Evolutionary conservation across 1,284 basidiomycete species (phyloP), one percentile per base, ranked within the genome.

Genomic region (Xerocomus amazonicus): DNA sequence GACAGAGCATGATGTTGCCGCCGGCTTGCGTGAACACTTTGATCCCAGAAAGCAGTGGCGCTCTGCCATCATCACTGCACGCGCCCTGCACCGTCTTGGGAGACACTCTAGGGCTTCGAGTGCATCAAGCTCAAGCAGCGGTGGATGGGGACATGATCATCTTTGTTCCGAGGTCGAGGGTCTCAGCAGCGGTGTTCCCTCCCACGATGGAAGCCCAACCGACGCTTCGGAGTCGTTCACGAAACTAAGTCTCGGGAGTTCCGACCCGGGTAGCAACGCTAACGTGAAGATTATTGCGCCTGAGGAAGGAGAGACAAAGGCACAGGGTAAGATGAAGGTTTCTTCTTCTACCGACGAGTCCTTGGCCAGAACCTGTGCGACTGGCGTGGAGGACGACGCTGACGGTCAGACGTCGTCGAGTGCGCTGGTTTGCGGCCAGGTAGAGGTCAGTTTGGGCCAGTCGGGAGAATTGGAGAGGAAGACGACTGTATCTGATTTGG

Each of bases 11-110:
- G 91, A 95, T 60, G 76, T 95, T 29, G 73, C 70, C 19, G 59
- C 62, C 8, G 89, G 85, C 23, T 72, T 94, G 43, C 83, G 87
- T 28, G 84, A 89, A 29, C 83, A 92, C 73, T 92, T 91, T 68
- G 76, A 88, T 59, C 77, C 88, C 0, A 75, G 75, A 31, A 80
- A 79, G 1, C 76, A 77, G 40, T 91, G 89, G 89, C 75, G 77
- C 41, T 70, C 73, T 4, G 88, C 84, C 5, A 88, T 91, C 55
- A 68, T 74, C 23, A 77, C 79, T 45, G 80, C 83, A 10, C 77
- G 82, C 27, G 83, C 80, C 1, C 8, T 84, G 17, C 63, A 73
- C 27, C 76, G 82, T 33, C 65, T 80, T 43, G 81, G 78, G 54
- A 78, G 74, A 27, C 58, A 68, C 23, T 62, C 65, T 3, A 65